Base-by-base conservation (phyloP, 768 basidiomycete species). In the Chalciporus piperatus region DNA sequence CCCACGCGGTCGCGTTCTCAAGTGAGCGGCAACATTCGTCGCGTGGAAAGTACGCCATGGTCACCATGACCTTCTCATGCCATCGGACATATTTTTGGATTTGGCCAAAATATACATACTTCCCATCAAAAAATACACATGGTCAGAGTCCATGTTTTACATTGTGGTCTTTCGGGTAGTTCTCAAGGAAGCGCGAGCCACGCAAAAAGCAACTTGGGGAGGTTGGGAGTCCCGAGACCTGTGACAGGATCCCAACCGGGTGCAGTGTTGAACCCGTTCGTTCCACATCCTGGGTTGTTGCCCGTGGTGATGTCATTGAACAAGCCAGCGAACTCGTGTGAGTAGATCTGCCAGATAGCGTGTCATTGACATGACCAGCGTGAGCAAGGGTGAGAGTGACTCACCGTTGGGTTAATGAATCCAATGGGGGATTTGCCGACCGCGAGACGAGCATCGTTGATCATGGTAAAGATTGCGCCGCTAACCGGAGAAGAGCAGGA, bases 391-490 rank as follows among this genome's bases (percentile, higher is more conserved):
- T 32, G 9, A 13, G 66, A 68, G 20, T 66, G 66, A 50, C 78
- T 76, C 12, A 75, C 72, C 22, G 68, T 61, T 25, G 76, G 76
- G 58, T 79, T 78, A 50, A 78, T 74, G 61, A 78, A 68, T n/a
- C 70, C 68, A 4, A 74, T 61, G 1, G 71, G 59, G 10, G 45
- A 51, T 50, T 74, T 74, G 22, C 66, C 61, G 9, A 27, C 47
- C 5, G 59, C 63, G 22, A 74, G 30, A 12, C 72, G 64, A 16
- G 67, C 74, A 45, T 72, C 72, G 54, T 74, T 74, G 50, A 72
- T 54, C 55, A 72, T 58, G 1, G 70, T 69, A 20, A 74, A 52
- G 41, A 74, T 64, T 1, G 68, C 62, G 0, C 59, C 69, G 17
- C 66, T 55, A 16, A 62, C 61, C 1, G 71, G 74, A 12, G 71